A percentile compares a stretch with the other conserved stretches of the same genome.
These are phyloP conservation scores for Lentinus brumalis DNA, from an alignment of 768 basidiomycete species.

Conservation along the genomic window DNA sequence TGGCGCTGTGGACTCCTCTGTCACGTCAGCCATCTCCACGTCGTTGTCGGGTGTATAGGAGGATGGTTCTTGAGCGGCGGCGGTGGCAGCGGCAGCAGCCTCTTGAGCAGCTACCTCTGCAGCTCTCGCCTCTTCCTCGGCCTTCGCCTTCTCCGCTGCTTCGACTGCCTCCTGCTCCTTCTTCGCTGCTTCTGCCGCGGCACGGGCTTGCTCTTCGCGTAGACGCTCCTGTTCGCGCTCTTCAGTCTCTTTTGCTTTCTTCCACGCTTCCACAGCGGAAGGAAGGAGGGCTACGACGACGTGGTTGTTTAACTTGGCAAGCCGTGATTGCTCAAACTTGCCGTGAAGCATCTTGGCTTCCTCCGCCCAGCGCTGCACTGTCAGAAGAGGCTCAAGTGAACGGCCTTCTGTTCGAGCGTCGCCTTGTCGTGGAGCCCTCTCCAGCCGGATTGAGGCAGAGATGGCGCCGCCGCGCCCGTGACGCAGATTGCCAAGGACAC, in stretches of 20 bases:
- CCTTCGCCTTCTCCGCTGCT: slow-evolving; percentile 40
- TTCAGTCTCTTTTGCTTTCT: slow-evolving; percentile 35
- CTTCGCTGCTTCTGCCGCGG: slow-evolving; percentile 49
- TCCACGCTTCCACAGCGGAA: slow-evolving; percentile 68
- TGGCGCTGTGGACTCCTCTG: not conserved
- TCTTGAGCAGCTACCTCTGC: slow-evolving; percentile 21
- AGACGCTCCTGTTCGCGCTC: slow-evolving; percentile 41
- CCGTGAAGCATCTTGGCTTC: slow-evolving; percentile 83
- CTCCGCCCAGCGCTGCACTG: slow-evolving; percentile 86
- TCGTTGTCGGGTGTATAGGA: slow-evolving; percentile 8
- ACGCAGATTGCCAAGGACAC: slow-evolving; percentile 59
- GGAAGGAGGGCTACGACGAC: slow-evolving; percentile 76
- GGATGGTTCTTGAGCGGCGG: slow-evolving; percentile 3
- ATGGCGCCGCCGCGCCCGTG: slow-evolving; percentile 46
- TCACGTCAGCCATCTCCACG: slow-evolving; percentile 13
- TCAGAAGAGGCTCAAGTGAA: slow-evolving; percentile 73
- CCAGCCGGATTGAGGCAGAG: slow-evolving; percentile 63
- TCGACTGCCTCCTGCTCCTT: slow-evolving; percentile 39
- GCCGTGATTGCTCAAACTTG: slow-evolving; percentile 68
- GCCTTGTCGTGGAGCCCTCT: slow-evolving; percentile 47
- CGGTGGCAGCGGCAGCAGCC: slow-evolving; percentile 9
- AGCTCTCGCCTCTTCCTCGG: slow-evolving; percentile 34
- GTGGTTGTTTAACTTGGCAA: slow-evolving; percentile 69
- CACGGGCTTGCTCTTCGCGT: slow-evolving; percentile 51
- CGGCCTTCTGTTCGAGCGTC: slow-evolving; percentile 49